A percentile compares a stretch with the other conserved stretches of the same genome.
Evolutionary conservation across 202 grass and related monocot genomes (phyloP).

Genomic region (Panicum hallii): DNA sequence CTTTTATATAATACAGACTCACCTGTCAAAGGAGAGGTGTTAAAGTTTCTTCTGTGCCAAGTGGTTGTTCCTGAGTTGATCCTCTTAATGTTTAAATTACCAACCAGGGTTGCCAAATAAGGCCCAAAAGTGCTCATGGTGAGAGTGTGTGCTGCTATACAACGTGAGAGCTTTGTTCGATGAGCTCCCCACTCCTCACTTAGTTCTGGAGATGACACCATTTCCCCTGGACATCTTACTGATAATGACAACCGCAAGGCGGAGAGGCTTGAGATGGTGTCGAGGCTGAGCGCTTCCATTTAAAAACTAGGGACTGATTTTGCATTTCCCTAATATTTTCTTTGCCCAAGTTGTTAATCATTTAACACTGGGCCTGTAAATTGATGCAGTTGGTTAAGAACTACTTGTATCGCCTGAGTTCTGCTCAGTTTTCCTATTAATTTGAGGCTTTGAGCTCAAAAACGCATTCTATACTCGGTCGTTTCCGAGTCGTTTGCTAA

Average conservation of each 20-base stretch:
- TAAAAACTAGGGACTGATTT: constrained; percentile 53
- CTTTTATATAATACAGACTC: not conserved
- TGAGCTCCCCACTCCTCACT: constrained; percentile 86
- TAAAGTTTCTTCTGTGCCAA: constrained; percentile 9
- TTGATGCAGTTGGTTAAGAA: constrained; percentile 48
- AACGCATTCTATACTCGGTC: constrained; percentile 18
- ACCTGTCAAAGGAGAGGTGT: not conserved
- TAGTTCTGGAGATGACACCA: constrained; percentile 86
- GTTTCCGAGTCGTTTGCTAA: constrained; percentile 9
- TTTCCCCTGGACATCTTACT: constrained; percentile 85
- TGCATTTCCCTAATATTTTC: constrained; percentile 32
- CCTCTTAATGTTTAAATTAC: constrained; percentile 19
- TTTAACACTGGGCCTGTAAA: constrained; percentile 59
- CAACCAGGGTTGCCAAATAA: constrained; percentile 90
- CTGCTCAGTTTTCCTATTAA: constrained; percentile 35
- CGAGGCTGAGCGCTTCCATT: constrained; percentile 80
- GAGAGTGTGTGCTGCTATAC: constrained; percentile 89
- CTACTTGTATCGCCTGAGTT: constrained; percentile 37
- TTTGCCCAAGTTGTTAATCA: constrained; percentile 55
- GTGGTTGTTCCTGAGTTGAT: not conserved
- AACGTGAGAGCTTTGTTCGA: constrained; percentile 95
- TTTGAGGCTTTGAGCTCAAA: constrained; percentile 2
- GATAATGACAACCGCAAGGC: constrained; percentile 88
- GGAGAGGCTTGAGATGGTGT: constrained; percentile 89
- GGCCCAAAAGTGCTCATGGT: constrained; percentile 90